Evolutionary conservation across 345 rosid species (phyloP), one percentile per base, ranked within the genome.

Genomic region (Lepidium africanum): DNA sequence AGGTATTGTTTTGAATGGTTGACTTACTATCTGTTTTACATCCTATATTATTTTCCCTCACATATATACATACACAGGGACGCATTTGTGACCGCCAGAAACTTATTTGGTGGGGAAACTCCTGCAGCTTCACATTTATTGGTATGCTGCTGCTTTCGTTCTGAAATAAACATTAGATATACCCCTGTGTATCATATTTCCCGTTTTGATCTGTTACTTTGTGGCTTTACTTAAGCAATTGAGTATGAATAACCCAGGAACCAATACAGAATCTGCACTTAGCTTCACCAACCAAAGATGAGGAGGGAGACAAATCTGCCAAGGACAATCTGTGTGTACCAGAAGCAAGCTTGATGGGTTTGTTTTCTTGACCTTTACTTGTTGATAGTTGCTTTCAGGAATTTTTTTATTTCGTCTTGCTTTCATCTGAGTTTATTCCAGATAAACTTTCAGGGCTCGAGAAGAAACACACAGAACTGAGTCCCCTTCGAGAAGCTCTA

Each of bases 401-500:
- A 32, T 41, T 4, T 4, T 46, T 12, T 0, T 40, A 8, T 15
- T 7, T 9, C 8, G 42, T 10, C 38, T 40, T 10, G 19, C 71
- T 63, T 45, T 51, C 17, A 35, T 54, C 25, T 66, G 65, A 21
- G 15, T 33, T 60, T 47, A 12, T 60, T 16, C 19, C 16, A 79
- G 81, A 73, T 48, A 70, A 72, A 56, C 21, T 36, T 49, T 45
- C 41, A 14, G 66, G 59, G 59, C 63, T 70, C 48, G 74, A 78
- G 45, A 81, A 77, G 58, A 60, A 21, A 49, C 46, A 66, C 53
- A 62, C 9, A 9, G 73, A 64, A 63, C 40, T 21, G 15, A 84
- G 78, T 81, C 89, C 91, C 52, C 45, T 76, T 21, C 79, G 94
- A 56, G 81, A 77, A 62, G 91, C 80, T 36, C 84, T 90, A 21